These are phyloP conservation scores for Hortiboletus campestris DNA, from an alignment of 768 basidiomycete species.

Conservation along the genomic window DNA sequence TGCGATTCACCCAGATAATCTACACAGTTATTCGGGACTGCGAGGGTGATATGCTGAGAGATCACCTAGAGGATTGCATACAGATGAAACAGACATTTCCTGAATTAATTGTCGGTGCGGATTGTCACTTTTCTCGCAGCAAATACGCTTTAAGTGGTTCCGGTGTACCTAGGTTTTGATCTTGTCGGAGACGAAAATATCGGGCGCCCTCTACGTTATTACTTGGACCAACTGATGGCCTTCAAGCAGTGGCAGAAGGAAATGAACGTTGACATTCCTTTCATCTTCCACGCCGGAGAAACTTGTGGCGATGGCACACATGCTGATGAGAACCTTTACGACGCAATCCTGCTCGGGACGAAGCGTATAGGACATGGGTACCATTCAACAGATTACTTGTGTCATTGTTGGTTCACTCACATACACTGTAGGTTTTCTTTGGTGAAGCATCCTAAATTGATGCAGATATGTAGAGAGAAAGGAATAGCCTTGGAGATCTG, in stretches of 20 bases:
- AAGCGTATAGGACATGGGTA: constrained; percentile 84
- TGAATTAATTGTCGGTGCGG: constrained; percentile 61
- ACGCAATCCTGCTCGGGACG: constrained; percentile 75
- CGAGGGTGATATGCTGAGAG: constrained; percentile 53
- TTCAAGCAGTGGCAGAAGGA: constrained; percentile 60
- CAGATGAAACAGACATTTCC: constrained; percentile 72
- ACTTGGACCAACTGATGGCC: constrained; percentile 55
- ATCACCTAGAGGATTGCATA: constrained; percentile 75
- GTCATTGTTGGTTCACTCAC: neutral
- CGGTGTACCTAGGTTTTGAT: constrained; percentile 59
- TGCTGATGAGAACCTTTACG: constrained; percentile 72
- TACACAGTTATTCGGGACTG: constrained; percentile 62
- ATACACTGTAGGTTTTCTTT: constrained; percentile 55
- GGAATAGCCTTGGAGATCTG: constrained; percentile 72
- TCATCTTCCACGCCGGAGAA: constrained; percentile 80
- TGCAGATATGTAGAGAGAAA: constrained; percentile 62
- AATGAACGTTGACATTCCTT: constrained; percentile 59
- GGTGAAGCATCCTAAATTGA: constrained; percentile 72
- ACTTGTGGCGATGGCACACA: constrained; percentile 73
- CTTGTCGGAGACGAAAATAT: constrained; percentile 75
- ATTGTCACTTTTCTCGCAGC: neutral
- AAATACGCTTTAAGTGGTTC: neutral
- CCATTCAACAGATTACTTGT: neutral
- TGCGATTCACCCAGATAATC: constrained; percentile 50
- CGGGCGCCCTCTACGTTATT: constrained; percentile 57